Base-by-base conservation (phyloP, 805 yeast species). In the Ogataea allantospora region DNA sequence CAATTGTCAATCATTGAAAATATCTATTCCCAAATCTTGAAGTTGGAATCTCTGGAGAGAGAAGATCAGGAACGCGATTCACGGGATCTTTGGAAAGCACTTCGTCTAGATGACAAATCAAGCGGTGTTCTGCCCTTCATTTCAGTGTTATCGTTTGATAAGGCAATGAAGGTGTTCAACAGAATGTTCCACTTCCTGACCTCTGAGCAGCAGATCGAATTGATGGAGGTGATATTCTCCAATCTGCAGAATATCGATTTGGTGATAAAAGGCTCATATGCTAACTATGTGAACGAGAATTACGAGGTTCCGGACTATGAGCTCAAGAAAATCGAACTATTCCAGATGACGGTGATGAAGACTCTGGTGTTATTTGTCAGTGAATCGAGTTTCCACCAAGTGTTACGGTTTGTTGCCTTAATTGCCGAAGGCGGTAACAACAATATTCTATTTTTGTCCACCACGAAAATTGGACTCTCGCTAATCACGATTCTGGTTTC, bases 401-500 rank as follows among this genome's bases (percentile, higher is more conserved):
- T 91, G 35, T 77, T 88, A 57, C 84, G 85, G 13, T 68, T 88
- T 46, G 68, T 89, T 47, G 79, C 82, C 35, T 77, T 80, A 33
- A 63, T 88, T 51, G 75, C 86, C 37, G 79, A 77, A 41, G 30
- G 27, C 9, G 40, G 40, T 5, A 81, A 78, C 54, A 83, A 84
- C 57, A 81, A 81, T 51, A 78, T 83, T 23, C 72, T 84, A 7
- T 59, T 85, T 77, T 71, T 78, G n/a, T 67, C 77, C 4, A 75
- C 83, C 4, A 75, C 82, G 30, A 86, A 84, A 62, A 75, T 87
- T 48, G 97, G 98, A 14, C 75, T 88, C 51, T 83, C 95, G 9
- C 69, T 91, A 40, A 74, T 91, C 38, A 91, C 97, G 0, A 86
- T 95, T n/a, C 68, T 91, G 46, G 78, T 89, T 41, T 87, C 96